phyloP scores from a whole-genome alignment of 179 eudicot species.

The Spinacia oleracea region DNA sequence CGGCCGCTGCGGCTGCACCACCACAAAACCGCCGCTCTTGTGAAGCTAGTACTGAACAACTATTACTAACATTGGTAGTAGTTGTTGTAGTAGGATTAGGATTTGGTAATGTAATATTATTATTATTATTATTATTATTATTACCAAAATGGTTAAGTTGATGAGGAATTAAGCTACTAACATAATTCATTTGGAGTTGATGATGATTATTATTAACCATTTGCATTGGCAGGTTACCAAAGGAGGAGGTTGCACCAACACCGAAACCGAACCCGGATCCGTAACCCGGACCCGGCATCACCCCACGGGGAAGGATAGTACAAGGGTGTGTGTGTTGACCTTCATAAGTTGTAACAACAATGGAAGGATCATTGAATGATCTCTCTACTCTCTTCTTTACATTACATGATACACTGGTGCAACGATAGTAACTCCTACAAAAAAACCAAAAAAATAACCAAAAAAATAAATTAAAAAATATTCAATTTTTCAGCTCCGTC shows the following conservation, averaged over 20 bases:
- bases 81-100: conserved; percentile 1
- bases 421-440: conserved; percentile 49
- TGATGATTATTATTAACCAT: conserved; percentile 5
- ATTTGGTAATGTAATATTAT: not conserved
- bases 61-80: conserved; percentile 5
- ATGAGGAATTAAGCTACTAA: conserved; percentile 19
- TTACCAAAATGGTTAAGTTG: conserved; percentile 19
- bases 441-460: not conserved
- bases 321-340: conserved; percentile 49
- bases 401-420: conserved; percentile 48
- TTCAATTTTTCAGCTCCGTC: not conserved
- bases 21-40: conserved; percentile 18
- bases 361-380: conserved; percentile 42
- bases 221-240: conserved; percentile 25
- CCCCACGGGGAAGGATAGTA: conserved; percentile 33
- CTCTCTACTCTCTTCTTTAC: conserved; percentile 53
- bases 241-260: conserved; percentile 27
- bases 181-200: conserved; percentile 19
- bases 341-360: conserved; percentile 49
- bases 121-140: no score
- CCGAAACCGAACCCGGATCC: conserved; percentile 18
- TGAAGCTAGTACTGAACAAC: conserved; percentile 10
- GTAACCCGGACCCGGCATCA: conserved; percentile 13
- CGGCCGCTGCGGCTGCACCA: not conserved
- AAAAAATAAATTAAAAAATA: not conserved